Evolutionary conservation across 495 filamentous ascomycete genomes (phyloP).

Genomic region (Neurospora hispaniola): DNA sequence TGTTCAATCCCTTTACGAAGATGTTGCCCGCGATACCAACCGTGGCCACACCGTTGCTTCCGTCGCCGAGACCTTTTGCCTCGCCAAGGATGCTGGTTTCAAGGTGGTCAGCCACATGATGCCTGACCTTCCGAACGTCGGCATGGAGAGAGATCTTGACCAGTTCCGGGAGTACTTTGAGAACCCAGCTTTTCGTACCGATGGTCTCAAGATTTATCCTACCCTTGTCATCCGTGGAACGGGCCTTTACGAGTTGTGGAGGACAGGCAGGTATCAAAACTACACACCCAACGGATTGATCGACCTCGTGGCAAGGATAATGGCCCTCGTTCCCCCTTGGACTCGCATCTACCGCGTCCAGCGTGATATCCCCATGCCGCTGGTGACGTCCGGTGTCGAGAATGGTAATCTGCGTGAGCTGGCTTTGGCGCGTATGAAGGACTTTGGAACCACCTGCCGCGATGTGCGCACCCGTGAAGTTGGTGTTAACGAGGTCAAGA

Average conservation of each 20-base stretch:
- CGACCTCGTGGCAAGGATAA: constrained; percentile 87
- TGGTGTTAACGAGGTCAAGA: constrained; percentile 95
- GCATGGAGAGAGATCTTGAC: constrained; percentile 93
- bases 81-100: constrained; percentile 95
- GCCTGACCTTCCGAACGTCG: constrained; percentile 96
- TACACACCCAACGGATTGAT: constrained; percentile 96
- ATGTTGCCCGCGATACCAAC: constrained; percentile 97
- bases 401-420: constrained; percentile 95
- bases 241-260: constrained; percentile 93
- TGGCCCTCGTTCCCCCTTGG: constrained; percentile 93
- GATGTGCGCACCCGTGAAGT: constrained; percentile 98
- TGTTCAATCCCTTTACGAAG: constrained; percentile 94
- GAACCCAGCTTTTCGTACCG: constrained; percentile 93
- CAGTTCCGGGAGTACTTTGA: constrained; percentile 98
- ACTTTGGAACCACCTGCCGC: constrained; percentile 93
- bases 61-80: constrained; percentile 86
- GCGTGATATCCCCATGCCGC: constrained; percentile 96
- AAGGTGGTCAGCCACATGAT: constrained; percentile 99
- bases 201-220: constrained; percentile 96
- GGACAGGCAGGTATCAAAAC: constrained; percentile 93
- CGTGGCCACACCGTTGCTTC: constrained; percentile 91
- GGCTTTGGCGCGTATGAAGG: constrained; percentile 90
- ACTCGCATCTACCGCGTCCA: constrained; percentile 98
- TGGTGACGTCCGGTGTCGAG: constrained; percentile 93
- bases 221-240: constrained; percentile 96